Evolutionary conservation across 176 grass and related monocot species (phyloP).

Genomic region (Hordeum vulgare): DNA sequence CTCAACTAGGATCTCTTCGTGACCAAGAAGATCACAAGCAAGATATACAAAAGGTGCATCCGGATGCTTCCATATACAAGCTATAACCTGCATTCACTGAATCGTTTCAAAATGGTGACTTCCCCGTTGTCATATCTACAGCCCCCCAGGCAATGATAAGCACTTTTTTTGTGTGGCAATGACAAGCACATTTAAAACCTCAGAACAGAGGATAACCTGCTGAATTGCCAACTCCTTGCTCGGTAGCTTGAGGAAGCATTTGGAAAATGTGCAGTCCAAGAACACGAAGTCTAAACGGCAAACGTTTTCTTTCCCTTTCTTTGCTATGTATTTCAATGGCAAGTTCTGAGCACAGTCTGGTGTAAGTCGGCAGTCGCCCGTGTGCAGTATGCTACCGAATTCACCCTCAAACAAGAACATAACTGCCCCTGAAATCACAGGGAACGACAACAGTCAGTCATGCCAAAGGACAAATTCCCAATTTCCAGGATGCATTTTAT

Average conservation of each 20-base stretch:
- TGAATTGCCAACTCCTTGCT: constrained; percentile 69
- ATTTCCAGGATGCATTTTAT: neutral
- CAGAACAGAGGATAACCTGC: constrained; percentile 50
- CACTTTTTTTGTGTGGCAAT: neutral
- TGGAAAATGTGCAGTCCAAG: constrained; percentile 82
- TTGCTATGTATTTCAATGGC: constrained; percentile 70
- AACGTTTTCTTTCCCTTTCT: constrained; percentile 56
- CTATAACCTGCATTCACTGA: constrained; percentile 66
- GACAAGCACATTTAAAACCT: neutral
- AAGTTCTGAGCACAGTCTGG: constrained; percentile 69
- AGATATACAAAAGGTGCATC: constrained; percentile 50
- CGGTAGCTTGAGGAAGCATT: constrained; percentile 75
- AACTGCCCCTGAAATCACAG: constrained; percentile 49
- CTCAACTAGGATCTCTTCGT: constrained; percentile 61
- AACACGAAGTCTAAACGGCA: constrained; percentile 62
- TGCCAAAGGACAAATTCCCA: neutral
- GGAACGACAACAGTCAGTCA: neutral
- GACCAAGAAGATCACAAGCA: constrained; percentile 43
- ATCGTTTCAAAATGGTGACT: constrained; percentile 21
- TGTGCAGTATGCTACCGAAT: constrained; percentile 84
- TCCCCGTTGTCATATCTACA: neutral
- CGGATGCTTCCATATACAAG: constrained; percentile 93
- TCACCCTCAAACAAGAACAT: constrained; percentile 94
- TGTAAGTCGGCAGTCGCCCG: constrained; percentile 70
- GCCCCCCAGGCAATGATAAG: neutral